phyloP scores from a whole-genome alignment of 768 basidiomycete genomes.

The Gloeopeniophorella convolvens region DNA sequence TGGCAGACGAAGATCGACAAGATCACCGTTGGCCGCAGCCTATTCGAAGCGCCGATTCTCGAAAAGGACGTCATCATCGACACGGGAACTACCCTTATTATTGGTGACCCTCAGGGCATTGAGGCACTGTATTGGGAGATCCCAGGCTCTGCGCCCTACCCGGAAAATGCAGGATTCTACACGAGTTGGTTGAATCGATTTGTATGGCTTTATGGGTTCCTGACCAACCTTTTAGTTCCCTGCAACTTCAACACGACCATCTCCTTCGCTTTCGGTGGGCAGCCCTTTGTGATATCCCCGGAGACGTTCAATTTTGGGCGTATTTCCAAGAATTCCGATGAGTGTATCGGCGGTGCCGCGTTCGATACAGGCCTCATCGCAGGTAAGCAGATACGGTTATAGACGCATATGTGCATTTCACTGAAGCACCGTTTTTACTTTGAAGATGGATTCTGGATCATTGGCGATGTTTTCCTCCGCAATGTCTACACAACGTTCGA shows the following conservation, averaged over 20 bases:
- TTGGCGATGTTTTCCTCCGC: too few species aligned
- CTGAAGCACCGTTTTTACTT: neutral
- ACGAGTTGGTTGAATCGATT: neutral
- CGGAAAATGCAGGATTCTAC: neutral
- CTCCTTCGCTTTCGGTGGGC: neutral
- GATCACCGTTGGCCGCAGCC: neutral
- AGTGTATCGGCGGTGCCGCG: neutral
- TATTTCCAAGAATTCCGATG: too few species aligned
- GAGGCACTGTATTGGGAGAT: slow-evolving; percentile 13
- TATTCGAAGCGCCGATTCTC: neutral
- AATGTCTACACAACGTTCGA: slow-evolving; percentile 8
- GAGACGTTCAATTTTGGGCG: neutral
- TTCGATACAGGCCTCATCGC: neutral
- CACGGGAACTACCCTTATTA: slow-evolving; percentile 22
- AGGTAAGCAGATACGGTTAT: neutral
- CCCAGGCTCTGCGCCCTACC: slow-evolving; percentile 11
- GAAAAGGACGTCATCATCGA: slow-evolving; percentile 21
- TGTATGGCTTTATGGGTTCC: too few species aligned
- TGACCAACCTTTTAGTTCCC: neutral
- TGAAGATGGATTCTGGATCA: slow-evolving; percentile 1
- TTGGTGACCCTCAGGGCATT: slow-evolving; percentile 12
- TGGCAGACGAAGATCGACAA: slow-evolving; percentile 17
- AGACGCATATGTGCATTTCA: neutral
- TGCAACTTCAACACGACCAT: neutral
- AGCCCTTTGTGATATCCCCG: neutral